These are phyloP conservation scores for Aspergillus fumigatus DNA, from an alignment of 2,329 filamentous ascomycete genomes.

Conservation along the genomic window DNA sequence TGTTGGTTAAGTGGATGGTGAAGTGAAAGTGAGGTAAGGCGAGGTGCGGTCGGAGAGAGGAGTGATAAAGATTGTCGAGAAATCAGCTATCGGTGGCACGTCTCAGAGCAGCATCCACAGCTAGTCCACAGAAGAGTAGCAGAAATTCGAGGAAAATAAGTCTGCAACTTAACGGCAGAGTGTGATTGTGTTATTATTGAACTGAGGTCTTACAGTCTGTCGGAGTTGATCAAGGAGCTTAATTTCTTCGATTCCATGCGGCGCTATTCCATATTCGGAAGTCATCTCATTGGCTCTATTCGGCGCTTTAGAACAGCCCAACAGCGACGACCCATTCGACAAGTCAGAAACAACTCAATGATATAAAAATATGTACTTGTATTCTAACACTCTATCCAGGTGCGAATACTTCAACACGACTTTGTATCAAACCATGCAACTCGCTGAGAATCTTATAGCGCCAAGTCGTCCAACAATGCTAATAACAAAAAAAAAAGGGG, in stretches of 20 bases:
- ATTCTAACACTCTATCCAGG: background rate
- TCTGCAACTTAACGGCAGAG: background rate
- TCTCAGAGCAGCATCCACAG: background rate
- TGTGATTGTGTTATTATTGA: background rate
- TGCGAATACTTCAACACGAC: background rate
- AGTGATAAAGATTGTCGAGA: background rate
- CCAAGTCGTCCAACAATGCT: constrained; percentile 1
- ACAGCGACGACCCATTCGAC: background rate
- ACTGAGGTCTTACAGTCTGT: background rate
- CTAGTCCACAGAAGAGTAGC: background rate
- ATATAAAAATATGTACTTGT: background rate
- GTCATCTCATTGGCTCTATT: background rate
- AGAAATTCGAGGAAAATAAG: background rate
- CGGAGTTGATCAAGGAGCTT: background rate
- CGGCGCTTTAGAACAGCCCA: too few species aligned
- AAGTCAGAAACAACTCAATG: background rate
- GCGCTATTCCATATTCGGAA: background rate
- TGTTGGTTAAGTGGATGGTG: background rate
- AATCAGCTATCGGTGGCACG: background rate
- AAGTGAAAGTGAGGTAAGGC: background rate
- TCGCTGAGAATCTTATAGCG: background rate
- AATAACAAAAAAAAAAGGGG: background rate
- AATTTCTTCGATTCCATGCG: background rate
- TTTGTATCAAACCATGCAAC: background rate
- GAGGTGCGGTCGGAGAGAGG: background rate